A percentile compares a stretch with the other conserved stretches of the same genome.
Evolutionary conservation across 257 asterid species (phyloP).

Genomic region (Salvia splendens): DNA sequence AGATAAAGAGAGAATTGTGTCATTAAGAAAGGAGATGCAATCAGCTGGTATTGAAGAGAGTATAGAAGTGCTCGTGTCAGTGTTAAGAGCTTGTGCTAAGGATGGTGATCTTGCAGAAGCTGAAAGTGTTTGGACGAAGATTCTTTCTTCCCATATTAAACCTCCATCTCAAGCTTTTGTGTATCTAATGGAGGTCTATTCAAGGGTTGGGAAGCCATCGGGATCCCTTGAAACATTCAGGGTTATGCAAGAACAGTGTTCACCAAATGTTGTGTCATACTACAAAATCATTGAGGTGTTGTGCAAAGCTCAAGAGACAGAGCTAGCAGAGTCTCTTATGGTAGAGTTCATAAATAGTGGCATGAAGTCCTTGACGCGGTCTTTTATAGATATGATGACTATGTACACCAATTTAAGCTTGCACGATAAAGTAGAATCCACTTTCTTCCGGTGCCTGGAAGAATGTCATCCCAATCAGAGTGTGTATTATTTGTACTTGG

Average conservation of each 20-base stretch:
- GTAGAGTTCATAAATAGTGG: conserved; percentile 68
- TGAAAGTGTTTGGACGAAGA: conserved; percentile 64
- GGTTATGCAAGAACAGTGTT: conserved; percentile 52
- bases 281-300: conserved; percentile 72
- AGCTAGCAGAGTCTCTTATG: conserved; percentile 71
- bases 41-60: conserved; percentile 58
- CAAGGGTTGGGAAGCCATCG: conserved; percentile 56
- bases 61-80: conserved; percentile 64
- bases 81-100: conserved; percentile 82
- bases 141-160: conserved; percentile 44
- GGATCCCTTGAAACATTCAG: conserved; percentile 65
- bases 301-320: conserved; percentile 57
- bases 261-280: conserved; percentile 51
- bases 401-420: conserved; percentile 51
- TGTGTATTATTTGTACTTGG: conserved; percentile 57
- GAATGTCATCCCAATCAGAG: conserved; percentile 60
- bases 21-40: conserved; percentile 64
- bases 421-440: conserved; percentile 62
- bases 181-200: conserved; percentile 75
- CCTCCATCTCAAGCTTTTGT: conserved; percentile 69
- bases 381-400: conserved; percentile 66
- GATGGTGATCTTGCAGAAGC: conserved; percentile 72
- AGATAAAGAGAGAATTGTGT: conserved; percentile 69
- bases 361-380: conserved; percentile 61
- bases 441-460: conserved; percentile 64